phyloP scores from a whole-genome alignment of 805 yeast species.

The Starmerella floricola region DNA sequence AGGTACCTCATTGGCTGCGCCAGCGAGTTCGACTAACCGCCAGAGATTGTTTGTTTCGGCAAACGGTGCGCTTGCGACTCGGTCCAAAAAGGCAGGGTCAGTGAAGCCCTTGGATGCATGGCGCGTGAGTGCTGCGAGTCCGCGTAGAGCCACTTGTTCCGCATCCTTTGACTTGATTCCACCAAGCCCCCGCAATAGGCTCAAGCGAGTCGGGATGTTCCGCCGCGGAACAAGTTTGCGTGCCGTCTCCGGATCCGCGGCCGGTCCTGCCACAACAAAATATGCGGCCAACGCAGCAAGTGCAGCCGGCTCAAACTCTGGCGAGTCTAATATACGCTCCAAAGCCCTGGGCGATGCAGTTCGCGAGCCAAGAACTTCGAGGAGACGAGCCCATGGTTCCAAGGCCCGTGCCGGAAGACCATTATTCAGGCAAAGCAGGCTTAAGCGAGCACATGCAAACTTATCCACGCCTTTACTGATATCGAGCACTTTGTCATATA shows the following conservation, averaged over 20 bases:
- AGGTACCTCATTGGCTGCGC: conserved; percentile 14
- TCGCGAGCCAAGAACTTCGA: conserved; percentile 23
- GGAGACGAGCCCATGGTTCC: conserved; percentile 28
- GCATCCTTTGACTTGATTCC: conserved; percentile 9
- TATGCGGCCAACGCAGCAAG: conserved; percentile 28
- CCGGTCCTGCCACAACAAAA: conserved; percentile 19
- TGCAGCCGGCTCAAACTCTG: conserved; percentile 25
- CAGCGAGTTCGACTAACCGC: conserved; percentile 24
- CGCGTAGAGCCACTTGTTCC: conserved; percentile 13
- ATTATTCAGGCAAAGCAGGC: conserved; percentile 20
- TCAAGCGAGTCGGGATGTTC: conserved; percentile 20
- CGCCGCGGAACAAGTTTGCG: conserved; percentile 25
- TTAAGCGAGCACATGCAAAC: conserved; percentile 19
- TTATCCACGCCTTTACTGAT: conserved; percentile 8
- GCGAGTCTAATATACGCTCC: conserved; percentile 14
- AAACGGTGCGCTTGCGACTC: conserved; percentile 21
- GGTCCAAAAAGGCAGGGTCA: conserved; percentile 17
- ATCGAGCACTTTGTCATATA: conserved; percentile 9
- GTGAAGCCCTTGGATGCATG: conserved; percentile 18
- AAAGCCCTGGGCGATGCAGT: background rate
- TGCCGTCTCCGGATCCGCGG: conserved; percentile 23
- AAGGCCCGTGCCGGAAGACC: conserved; percentile 24
- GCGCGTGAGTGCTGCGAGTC: conserved; percentile 17
- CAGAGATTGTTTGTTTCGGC: conserved; percentile 22
- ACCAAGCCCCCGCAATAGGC: conserved; percentile 9